These are phyloP conservation scores for Letharia columbiana DNA, from an alignment of 495 filamentous ascomycete species.

Conservation along the genomic window DNA sequence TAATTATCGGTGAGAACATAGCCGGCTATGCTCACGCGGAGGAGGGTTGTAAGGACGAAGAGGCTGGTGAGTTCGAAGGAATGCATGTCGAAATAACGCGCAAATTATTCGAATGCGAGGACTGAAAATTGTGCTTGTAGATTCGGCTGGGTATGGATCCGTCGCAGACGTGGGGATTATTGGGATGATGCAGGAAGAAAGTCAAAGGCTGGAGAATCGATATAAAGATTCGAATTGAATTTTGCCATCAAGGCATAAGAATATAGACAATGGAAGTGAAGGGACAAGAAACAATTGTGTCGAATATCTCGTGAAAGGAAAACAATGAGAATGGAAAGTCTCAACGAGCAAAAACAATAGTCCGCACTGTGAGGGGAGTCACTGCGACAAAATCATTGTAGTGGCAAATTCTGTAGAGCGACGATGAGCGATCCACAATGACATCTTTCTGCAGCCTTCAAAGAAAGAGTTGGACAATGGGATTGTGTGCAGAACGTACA, in stretches of 20 bases:
- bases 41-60: conserved; percentile 20
- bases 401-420: not conserved
- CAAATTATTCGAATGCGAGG: not conserved
- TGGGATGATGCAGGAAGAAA: not conserved
- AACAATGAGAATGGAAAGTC: not conserved
- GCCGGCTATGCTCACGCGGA: conserved; percentile 35
- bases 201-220: not conserved
- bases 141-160: not conserved
- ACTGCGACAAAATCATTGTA: not conserved
- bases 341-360: not conserved
- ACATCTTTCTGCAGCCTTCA: not conserved
- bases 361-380: not conserved
- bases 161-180: not conserved
- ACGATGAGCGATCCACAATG: not conserved
- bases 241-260: not conserved
- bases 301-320: no score
- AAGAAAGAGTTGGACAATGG: not conserved
- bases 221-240: not conserved
- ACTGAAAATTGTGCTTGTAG: no score
- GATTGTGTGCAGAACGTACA: not conserved
- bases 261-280: not conserved
- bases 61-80: not conserved
- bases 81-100: conserved; percentile 7
- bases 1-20: conserved; percentile 45
- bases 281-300: not conserved